A percentile compares a stretch with the other conserved stretches of the same genome.
Conservation (phyloP, 1,284 basidiomycete genomes). For the Ceratobasidium sp. region DNA sequence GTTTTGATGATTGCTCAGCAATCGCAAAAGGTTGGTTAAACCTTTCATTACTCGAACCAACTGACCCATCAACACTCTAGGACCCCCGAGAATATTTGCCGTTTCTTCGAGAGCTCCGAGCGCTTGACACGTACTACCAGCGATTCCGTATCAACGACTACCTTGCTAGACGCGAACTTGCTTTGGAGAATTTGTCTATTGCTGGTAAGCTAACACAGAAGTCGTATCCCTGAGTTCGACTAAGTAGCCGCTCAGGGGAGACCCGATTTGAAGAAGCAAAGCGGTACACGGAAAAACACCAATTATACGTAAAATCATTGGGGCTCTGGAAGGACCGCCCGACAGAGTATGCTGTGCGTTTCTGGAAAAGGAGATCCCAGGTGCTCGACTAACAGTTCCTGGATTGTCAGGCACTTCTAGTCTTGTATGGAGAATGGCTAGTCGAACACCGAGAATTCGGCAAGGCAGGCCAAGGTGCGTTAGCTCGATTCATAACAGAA, state of each 20-base stretch:
- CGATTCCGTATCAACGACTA: conserved; percentile 93
- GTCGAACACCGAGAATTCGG: conserved; percentile 83
- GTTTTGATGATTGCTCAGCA: conserved; percentile 97
- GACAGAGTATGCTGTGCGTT: conserved; percentile 64
- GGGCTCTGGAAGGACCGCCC: conserved; percentile 72
- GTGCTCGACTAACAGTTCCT: not conserved
- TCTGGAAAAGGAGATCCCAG: conserved; percentile 44
- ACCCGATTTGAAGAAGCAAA: conserved; percentile 81
- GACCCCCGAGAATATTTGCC: conserved; percentile 98
- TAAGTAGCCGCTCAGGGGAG: conserved; percentile 15
- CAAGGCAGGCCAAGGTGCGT: conserved; percentile 68
- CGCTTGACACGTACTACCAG: conserved; percentile 83
- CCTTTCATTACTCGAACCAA: not conserved
- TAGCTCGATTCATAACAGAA: conserved; percentile 59
- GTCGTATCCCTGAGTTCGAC: conserved; percentile 12
- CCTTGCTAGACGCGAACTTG: conserved; percentile 72
- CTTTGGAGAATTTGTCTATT: conserved; percentile 74
- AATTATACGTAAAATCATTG: conserved; percentile 77
- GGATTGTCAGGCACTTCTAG: conserved; percentile 62
- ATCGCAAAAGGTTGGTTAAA: conserved; percentile 79
- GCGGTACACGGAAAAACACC: conserved; percentile 79
- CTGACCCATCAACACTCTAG: conserved; percentile 54
- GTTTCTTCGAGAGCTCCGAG: conserved; percentile 88
- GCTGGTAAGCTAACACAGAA: conserved; percentile 61
- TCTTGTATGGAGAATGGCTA: conserved; percentile 86